Base-by-base conservation (phyloP, 2,329 filamentous ascomycete genomes). In the Thelonectria blattea region DNA sequence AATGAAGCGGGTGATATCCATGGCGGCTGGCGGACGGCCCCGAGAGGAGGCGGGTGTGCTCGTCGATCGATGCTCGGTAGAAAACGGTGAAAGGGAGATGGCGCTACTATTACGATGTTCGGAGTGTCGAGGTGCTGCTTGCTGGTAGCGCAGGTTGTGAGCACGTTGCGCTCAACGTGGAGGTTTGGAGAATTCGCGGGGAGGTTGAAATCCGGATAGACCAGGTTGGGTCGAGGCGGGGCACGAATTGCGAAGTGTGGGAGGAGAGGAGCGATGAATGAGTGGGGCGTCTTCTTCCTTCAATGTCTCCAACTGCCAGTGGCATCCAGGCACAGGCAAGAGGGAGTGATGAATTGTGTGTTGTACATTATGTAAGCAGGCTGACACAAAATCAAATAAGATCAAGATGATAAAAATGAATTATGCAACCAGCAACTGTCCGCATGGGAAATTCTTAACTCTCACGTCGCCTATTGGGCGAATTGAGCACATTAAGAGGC, bases 1-100 rank as follows among this genome's bases (percentile, higher is more conserved):
- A 68, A 98, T 81, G 66, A 92, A 93, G 68, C 87, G 87, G 58
- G 95, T 98, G 77, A 98, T 92, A 66, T 97, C 92, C 94, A 98
- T 97, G 63, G 59, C 42, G 56, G 24, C 4, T 47, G 20, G 42
- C 32, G 57, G 42, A n/a, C 51, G 43, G 14, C 20, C 12, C 37
- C 22, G 15, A 34, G 34, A 34, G 14, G 48, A 45, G 43, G 50
- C 27, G 46, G 34, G n/a, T 8, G n/a, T 47, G 5, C 14, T 52
- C 4, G 10, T 41, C 20, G 43, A 22, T n/a, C 6, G 11, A 11
- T 22, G 41, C 10, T 39, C 22, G 17, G 8, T n/a, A 10, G 18
- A 17, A 27, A 52, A 12, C 9, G 17, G 9, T 14, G 22, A 22
- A 11, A 42, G 53, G 51, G 32, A 56, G 49, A 59, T 34, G 50